A percentile compares a stretch with the other conserved stretches of the same genome.
Conservation (phyloP, 345 rosid genomes). For the Microcos paniculata region DNA sequence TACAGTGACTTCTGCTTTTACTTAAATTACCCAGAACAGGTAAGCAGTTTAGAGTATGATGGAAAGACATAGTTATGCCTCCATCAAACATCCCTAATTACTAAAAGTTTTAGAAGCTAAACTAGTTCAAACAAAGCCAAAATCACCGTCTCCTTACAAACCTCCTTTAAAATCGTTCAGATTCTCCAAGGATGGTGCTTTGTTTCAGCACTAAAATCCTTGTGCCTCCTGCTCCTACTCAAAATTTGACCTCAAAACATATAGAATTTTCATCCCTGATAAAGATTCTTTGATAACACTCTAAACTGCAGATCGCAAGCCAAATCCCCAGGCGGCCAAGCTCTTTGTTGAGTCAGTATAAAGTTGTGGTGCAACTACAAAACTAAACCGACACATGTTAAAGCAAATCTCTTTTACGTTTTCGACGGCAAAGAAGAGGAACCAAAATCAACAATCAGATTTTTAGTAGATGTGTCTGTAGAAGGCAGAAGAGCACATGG, state of each 20-base stretch:
- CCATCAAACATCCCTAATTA: slow-evolving; percentile 26
- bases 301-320: background rate
- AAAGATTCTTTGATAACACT: background rate
- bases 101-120: background rate
- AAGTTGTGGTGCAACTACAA: background rate
- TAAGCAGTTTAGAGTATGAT: slow-evolving; percentile 10
- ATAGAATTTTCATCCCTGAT: background rate
- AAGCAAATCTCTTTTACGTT: background rate
- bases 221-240: background rate
- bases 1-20: slow-evolving; percentile 18
- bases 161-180: background rate
- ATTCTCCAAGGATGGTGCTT: background rate
- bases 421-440: background rate
- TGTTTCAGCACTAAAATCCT: background rate
- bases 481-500: slow-evolving; percentile 5
- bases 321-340: background rate
- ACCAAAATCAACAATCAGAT: background rate
- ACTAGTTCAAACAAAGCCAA: background rate
- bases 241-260: background rate
- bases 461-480: background rate
- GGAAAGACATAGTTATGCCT: slow-evolving; percentile 23
- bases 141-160: background rate
- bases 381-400: background rate
- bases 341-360: background rate
- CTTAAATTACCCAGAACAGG: slow-evolving; percentile 17